phyloP scores from a whole-genome alignment of 2,329 filamentous ascomycete species.

The Phialocephala sp. region DNA sequence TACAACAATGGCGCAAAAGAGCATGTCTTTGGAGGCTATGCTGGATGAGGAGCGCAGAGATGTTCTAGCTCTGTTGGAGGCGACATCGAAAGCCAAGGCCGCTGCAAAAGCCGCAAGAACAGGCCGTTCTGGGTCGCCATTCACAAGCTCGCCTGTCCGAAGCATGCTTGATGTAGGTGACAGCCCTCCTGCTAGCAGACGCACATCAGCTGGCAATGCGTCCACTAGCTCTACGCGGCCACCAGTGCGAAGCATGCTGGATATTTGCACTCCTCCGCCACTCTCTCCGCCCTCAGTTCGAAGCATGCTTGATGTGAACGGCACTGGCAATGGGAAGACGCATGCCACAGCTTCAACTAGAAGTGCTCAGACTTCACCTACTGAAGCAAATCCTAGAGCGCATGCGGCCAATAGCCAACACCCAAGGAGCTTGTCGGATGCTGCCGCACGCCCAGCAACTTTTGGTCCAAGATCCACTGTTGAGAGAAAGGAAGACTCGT shows the following conservation, averaged over 20 bases:
- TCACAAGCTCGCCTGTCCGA: conserved; percentile 54
- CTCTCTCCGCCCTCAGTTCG: conserved; percentile 52
- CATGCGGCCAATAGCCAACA: conserved; percentile 39
- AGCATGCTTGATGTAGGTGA: conserved; percentile 67
- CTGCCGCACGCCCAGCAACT: conserved; percentile 53
- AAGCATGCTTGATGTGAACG: conserved; percentile 67
- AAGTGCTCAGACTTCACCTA: conserved; percentile 56
- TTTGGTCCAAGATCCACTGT: conserved; percentile 49
- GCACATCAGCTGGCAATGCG: conserved; percentile 2
- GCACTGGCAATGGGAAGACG: conserved; percentile 7
- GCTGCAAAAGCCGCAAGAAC: conserved; percentile 43
- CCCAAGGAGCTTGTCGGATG: conserved; percentile 60
- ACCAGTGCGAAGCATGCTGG: conserved; percentile 45
- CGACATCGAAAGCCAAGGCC: conserved; percentile 37
- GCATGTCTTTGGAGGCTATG: conserved; percentile 78
- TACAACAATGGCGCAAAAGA: conserved; percentile 41
- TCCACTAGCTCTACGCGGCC: conserved; percentile 10
- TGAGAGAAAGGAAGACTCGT: conserved; percentile 51
- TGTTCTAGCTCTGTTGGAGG: conserved; percentile 71
- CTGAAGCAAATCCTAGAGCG: conserved; percentile 47
- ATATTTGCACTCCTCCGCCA: conserved; percentile 19
- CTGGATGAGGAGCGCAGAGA: conserved; percentile 79
- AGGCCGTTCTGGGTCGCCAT: conserved; percentile 60
- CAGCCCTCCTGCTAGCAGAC: not conserved
- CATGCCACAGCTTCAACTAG: conserved; percentile 45